Conservation (phyloP, 495 filamentous ascomycete genomes). For the Talaromyces trachyspermus region DNA sequence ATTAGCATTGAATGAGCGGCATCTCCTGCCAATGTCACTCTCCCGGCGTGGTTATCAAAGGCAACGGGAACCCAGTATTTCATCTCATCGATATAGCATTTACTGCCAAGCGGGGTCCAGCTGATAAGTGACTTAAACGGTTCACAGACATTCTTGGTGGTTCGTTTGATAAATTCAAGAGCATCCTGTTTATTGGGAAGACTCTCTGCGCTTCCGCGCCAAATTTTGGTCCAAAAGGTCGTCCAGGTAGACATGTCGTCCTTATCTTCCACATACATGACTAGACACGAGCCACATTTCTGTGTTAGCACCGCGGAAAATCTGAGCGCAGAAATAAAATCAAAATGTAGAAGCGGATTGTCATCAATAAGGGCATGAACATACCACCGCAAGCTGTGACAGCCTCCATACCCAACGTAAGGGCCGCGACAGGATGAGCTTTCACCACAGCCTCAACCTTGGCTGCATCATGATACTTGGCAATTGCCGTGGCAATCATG, state of each 20-base stretch:
- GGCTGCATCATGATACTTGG: background rate
- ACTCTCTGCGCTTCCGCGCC: background rate
- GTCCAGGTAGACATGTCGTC: constrained; percentile 11
- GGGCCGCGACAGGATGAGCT: background rate
- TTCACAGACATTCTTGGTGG: background rate
- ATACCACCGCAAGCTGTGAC: constrained; percentile 2
- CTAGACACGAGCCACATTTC: constrained; percentile 10
- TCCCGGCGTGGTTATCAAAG: constrained; percentile 35
- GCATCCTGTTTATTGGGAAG: background rate
- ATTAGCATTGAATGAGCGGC: constrained; percentile 40
- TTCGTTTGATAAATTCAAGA: constrained; percentile 1
- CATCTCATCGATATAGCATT: constrained; percentile 9
- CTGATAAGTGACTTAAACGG: constrained; percentile 2
- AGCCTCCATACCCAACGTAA: constrained; percentile 4
- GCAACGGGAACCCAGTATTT: constrained; percentile 15
- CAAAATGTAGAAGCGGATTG: too few relatives aligned
- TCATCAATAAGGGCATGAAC: background rate
- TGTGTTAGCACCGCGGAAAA: background rate
- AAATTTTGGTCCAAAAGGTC: constrained; percentile 4
- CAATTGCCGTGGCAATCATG: constrained; percentile 3
- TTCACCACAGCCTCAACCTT: constrained; percentile 2
- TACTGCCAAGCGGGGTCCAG: constrained; percentile 1
- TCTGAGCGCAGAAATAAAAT: too few relatives aligned
- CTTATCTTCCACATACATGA: constrained; percentile 8
- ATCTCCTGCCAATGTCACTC: constrained; percentile 42